Evolutionary conservation across 805 yeast genomes (phyloP), one percentile per base, ranked within the genome.

Genomic region (Candida chilensis): DNA sequence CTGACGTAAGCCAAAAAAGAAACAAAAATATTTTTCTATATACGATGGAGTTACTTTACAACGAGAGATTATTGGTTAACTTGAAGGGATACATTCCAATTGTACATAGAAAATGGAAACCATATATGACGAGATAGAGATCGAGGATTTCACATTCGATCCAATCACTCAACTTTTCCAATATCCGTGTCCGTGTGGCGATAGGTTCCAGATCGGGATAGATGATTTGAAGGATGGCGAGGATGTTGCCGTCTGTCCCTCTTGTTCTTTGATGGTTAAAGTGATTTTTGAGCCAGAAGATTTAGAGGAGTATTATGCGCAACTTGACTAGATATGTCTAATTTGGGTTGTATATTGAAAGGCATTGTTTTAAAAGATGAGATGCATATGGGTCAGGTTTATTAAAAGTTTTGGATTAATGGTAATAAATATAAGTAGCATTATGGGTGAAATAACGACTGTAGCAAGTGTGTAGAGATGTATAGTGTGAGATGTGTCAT

Each of bases 111-210:
- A 48, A 39, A 71, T 77, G 65, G 78, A 78, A 39, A 61, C 77
- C 1, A 69, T 78, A 20, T 92, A 92, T 56, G 98, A 92, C 54
- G 94, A 92, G 51, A 78, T 92, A 33, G 98, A 92, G 63, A 92
- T 92, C 31, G 98, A 92, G 55, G 98, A 92, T 52, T 88, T 92
- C 77, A 78, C 87, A 3, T 92, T 74, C 50, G 96, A 92, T 52
- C 74, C 88, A 3, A 64, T 61, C n/a, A 74, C 82, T 10, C 87
- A 82, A 52, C 56, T 85, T 16, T 85, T 88, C 57, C 81, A 86
- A 30, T 90, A 88, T 46, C 98, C 98, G 4, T 92, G 98, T 64
- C 98, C 98, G 1, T 92, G 98, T 55, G 98, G 98, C 7, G 98
- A 92, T 54, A 68, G 77, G 47, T 92, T 92, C 56, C 94, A 90